Evolutionary conservation across 345 rosid genomes (phyloP).

Genomic region (Pistacia vera): DNA sequence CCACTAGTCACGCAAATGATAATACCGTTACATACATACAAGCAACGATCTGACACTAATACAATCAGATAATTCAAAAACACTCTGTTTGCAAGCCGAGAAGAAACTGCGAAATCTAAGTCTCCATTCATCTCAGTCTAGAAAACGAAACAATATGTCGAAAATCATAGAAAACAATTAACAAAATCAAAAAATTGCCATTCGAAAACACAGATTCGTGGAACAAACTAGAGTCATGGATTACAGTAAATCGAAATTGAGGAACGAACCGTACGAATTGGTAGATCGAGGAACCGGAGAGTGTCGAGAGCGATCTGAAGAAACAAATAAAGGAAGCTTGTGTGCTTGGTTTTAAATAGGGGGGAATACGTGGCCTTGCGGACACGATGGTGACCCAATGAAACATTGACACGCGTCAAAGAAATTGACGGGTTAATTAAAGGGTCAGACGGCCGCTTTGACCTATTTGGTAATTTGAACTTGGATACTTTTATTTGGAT

Average conservation of each 20-base stretch:
- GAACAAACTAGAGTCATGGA: neutral
- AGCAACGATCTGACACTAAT: conserved; percentile 3
- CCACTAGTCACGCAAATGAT: no score
- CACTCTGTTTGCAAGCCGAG: neutral
- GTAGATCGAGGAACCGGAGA: conserved; percentile 3
- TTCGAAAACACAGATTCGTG: neutral
- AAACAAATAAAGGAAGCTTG: neutral
- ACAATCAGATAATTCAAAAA: neutral
- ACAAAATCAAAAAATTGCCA: neutral
- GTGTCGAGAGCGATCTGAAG: neutral
- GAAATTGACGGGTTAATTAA: neutral
- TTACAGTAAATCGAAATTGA: neutral
- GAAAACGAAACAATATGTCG: neutral
- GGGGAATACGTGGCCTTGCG: neutral
- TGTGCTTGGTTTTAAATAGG: neutral
- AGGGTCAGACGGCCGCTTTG: neutral
- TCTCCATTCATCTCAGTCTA: conserved; percentile 8
- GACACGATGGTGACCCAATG: neutral
- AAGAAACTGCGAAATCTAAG: neutral
- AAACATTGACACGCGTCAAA: neutral
- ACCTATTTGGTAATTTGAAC: neutral
- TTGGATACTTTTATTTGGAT: neutral
- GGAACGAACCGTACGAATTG: conserved; percentile 2
- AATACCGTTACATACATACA: neutral
- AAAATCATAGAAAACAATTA: neutral